phyloP scores from a whole-genome alignment of 176 grass and related monocot species.

The Triticum timopheevii region DNA sequence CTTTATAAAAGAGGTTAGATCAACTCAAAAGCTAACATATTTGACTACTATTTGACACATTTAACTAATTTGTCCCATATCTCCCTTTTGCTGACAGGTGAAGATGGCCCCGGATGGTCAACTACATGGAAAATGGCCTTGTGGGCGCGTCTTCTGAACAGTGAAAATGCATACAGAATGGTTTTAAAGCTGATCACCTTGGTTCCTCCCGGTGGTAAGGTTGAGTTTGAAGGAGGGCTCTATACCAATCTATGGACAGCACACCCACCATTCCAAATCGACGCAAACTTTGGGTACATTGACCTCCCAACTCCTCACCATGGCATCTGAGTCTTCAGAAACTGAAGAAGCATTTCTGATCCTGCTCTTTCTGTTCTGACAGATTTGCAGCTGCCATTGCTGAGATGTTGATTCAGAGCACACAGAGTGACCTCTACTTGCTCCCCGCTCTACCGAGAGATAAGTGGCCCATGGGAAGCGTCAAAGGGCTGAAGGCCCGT shows the following conservation, averaged over 20 bases:
- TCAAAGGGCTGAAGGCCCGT: slow-evolving; percentile 60
- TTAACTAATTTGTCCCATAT: background rate
- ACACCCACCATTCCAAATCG: slow-evolving; percentile 87
- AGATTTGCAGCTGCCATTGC: slow-evolving; percentile 70
- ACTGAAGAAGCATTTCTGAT: background rate
- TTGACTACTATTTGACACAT: background rate
- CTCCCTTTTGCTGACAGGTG: slow-evolving; percentile 31
- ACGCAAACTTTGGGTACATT: slow-evolving; percentile 77
- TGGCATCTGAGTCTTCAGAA: background rate
- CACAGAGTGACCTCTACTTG: slow-evolving; percentile 52
- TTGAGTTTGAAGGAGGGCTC: slow-evolving; percentile 61
- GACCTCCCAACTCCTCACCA: background rate
- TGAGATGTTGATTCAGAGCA: slow-evolving; percentile 88
- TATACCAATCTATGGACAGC: slow-evolving; percentile 85
- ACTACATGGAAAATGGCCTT: slow-evolving; percentile 87
- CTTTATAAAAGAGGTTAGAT: slow-evolving; percentile 81
- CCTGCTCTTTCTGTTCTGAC: slow-evolving; percentile 10
- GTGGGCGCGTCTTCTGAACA: slow-evolving; percentile 65
- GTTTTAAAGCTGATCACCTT: slow-evolving; percentile 57
- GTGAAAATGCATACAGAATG: slow-evolving; percentile 71
- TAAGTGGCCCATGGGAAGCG: slow-evolving; percentile 61
- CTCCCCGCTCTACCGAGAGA: slow-evolving; percentile 56
- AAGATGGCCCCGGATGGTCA: slow-evolving; percentile 81
- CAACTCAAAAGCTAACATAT: background rate
- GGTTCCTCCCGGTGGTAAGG: slow-evolving; percentile 54